Conservation (phyloP, 768 basidiomycete genomes). For the Lactarius quietus region DNA sequence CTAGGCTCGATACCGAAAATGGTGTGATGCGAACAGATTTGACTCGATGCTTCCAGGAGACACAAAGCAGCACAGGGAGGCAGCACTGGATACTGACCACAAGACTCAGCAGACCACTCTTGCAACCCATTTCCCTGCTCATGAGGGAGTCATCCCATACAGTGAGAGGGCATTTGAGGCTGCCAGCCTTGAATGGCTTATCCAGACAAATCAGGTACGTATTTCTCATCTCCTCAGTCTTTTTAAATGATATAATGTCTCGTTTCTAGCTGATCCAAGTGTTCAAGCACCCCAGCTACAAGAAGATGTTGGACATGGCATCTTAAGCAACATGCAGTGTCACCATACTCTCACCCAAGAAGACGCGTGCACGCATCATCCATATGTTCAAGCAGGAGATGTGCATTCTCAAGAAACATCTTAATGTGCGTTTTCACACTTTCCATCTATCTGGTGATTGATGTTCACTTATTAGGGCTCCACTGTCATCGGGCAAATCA, state of each 20-base stretch:
- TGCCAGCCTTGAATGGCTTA: background rate
- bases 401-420: background rate
- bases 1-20: too few relatives aligned
- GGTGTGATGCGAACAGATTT: too few relatives aligned
- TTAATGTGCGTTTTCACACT: slow-evolving; percentile 27
- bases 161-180: background rate
- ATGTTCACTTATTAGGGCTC: background rate
- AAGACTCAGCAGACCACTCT: too few relatives aligned
- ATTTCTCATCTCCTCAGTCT: background rate
- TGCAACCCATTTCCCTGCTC: too few relatives aligned
- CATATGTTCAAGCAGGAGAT: slow-evolving; percentile 30
- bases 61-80: too few relatives aligned
- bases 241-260: background rate
- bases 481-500: slow-evolving; percentile 21
- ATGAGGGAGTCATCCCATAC: background rate
- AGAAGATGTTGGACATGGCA: background rate
- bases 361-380: slow-evolving; percentile 32
- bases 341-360: slow-evolving; percentile 34
- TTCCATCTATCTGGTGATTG: background rate
- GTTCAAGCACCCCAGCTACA: background rate
- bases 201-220: background rate
- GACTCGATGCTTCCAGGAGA: too few relatives aligned
- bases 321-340: slow-evolving; percentile 36
- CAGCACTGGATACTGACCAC: too few relatives aligned
- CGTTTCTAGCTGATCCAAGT: background rate